A percentile compares a stretch with the other conserved stretches of the same genome.
These are phyloP conservation scores for Zygoascus sp. DNA, from an alignment of 1,139 yeast genomes.

Conservation along the genomic window DNA sequence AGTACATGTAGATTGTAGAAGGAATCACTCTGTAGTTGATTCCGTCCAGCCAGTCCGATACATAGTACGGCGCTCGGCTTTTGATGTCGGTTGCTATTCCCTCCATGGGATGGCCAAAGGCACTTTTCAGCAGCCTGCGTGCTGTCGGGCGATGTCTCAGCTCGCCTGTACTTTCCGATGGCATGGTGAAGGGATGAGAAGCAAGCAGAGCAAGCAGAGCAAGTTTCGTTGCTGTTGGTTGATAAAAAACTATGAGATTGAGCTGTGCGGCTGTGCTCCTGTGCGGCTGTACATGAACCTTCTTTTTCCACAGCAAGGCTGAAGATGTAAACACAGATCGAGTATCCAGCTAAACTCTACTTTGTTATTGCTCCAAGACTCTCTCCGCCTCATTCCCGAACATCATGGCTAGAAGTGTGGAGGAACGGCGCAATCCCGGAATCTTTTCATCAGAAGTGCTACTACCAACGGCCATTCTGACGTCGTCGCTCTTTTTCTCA, in stretches of 20 bases:
- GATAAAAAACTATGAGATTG: too few relatives aligned
- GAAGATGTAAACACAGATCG: too few relatives aligned
- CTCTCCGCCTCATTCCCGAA: too few relatives aligned
- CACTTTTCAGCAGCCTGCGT: background rate
- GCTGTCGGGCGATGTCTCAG: too few relatives aligned
- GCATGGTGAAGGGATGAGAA: background rate
- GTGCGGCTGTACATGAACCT: too few relatives aligned
- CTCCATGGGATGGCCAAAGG: conserved; percentile 40
- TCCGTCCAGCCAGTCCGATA: conserved; percentile 78
- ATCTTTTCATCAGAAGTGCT: conserved; percentile 21
- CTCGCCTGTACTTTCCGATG: background rate
- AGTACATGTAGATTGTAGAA: conserved; percentile 72
- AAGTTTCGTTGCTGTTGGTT: too few relatives aligned
- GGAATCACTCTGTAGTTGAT: conserved; percentile 87
- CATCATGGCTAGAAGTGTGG: background rate
- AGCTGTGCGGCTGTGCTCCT: background rate
- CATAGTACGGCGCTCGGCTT: conserved; percentile 60
- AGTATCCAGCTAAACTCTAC: too few relatives aligned
- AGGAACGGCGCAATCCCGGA: conserved; percentile 3
- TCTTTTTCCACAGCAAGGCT: too few relatives aligned
- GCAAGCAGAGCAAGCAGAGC: background rate
- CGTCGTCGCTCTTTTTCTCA: conserved; percentile 26
- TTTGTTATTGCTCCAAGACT: too few relatives aligned
- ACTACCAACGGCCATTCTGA: conserved; percentile 26
- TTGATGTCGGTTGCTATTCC: conserved; percentile 57